A percentile compares a stretch with the other conserved stretches of the same genome.
phyloP scores from a whole-genome alignment of 2,329 filamentous ascomycete genomes.

The Paecilomyces formosus region DNA sequence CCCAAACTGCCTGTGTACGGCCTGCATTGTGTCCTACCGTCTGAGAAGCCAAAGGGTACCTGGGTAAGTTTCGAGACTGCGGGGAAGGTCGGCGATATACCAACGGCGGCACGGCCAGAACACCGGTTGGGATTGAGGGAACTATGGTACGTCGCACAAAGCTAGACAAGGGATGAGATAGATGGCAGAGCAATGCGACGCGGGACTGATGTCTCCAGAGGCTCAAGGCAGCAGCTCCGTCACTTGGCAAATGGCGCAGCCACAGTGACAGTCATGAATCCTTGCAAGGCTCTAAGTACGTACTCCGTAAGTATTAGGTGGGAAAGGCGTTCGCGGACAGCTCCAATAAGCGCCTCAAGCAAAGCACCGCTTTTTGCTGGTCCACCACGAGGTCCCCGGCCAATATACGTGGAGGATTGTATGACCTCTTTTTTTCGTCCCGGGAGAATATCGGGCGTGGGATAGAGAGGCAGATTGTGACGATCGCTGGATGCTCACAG shows the following conservation, averaged over 20 bases:
- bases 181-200: neutral
- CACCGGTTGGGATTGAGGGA: neutral
- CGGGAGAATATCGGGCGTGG: neutral
- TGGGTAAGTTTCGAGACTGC: neutral
- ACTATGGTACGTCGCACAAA: neutral
- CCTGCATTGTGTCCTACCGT: conserved; percentile 24
- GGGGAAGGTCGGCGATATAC: neutral
- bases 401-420: neutral
- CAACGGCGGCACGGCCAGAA: neutral
- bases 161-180: too few relatives aligned
- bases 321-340: neutral
- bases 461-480: neutral
- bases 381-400: neutral
- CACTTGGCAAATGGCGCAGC: neutral
- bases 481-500: neutral
- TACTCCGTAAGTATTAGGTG: neutral
- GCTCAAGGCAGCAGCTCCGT: neutral
- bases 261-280: neutral
- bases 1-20: conserved; percentile 66
- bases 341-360: neutral
- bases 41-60: neutral
- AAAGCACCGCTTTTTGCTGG: neutral
- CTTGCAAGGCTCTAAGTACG: neutral
- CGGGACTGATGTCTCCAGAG: neutral
- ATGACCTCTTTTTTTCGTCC: neutral